phyloP scores from a whole-genome alignment of 768 basidiomycete species.

The Rhodotorula toruloides region DNA sequence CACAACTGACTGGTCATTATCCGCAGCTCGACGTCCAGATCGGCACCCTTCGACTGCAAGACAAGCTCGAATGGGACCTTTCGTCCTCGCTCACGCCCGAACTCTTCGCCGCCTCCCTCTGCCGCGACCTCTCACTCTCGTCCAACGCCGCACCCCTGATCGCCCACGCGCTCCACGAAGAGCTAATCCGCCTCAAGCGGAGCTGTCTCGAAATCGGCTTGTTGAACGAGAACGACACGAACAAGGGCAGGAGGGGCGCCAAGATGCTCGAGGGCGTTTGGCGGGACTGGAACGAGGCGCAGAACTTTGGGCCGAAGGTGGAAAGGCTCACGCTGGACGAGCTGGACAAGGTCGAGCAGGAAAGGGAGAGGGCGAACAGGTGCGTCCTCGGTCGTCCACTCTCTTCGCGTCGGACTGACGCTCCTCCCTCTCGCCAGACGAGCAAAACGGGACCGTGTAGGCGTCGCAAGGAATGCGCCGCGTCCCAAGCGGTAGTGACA shows the following conservation, averaged over 20 bases:
- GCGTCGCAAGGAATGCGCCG: slow-evolving; percentile 2
- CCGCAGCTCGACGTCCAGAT: slow-evolving; percentile 92
- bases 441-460: slow-evolving; percentile 25
- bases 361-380: slow-evolving; percentile 65
- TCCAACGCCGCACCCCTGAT: slow-evolving; percentile 85
- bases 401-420: neutral
- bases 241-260: slow-evolving; percentile 62
- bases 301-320: slow-evolving; percentile 81
- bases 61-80: slow-evolving; percentile 99
- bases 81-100: slow-evolving; percentile 79
- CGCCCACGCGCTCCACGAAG: slow-evolving; percentile 89
- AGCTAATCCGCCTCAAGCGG: slow-evolving; percentile 88
- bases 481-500: slow-evolving; percentile 2
- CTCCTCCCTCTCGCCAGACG: neutral
- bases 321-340: slow-evolving; percentile 84
- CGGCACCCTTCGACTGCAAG: slow-evolving; percentile 78
- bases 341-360: slow-evolving; percentile 80
- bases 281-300: slow-evolving; percentile 90
- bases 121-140: slow-evolving; percentile 75
- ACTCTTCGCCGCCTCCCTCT: slow-evolving; percentile 70
- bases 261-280: slow-evolving; percentile 79
- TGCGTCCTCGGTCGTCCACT: neutral
- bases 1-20: neutral
- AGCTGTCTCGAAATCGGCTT: slow-evolving; percentile 93
- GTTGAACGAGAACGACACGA: slow-evolving; percentile 57